A percentile compares a stretch with the other conserved stretches of the same genome.
phyloP scores from a whole-genome alignment of 345 rosid species.

The Dovyalis caffra region DNA sequence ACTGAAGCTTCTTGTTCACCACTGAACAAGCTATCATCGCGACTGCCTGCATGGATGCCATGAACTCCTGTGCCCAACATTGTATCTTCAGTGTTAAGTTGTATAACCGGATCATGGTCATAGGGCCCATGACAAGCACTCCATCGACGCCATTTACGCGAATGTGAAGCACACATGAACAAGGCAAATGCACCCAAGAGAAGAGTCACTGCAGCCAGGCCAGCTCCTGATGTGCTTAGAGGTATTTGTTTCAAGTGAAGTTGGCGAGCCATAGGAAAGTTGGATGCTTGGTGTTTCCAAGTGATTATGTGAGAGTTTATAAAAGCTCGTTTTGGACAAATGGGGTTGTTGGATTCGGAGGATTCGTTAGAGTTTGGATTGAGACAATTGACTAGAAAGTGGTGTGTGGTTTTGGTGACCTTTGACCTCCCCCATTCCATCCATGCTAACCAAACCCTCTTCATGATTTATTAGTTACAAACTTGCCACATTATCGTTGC shows the following conservation, averaged over 20 bases:
- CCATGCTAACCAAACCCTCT: not conserved
- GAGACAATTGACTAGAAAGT: not conserved
- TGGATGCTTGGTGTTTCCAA: constrained; percentile 4
- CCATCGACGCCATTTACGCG: constrained; percentile 49
- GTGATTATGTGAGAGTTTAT: not conserved
- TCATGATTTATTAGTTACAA: not conserved
- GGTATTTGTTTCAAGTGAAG: constrained; percentile 25
- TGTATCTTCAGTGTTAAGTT: constrained; percentile 40
- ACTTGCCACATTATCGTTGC: too few relatives aligned
- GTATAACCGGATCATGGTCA: constrained; percentile 53
- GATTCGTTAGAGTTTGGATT: constrained; percentile 20
- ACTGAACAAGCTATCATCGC: constrained; percentile 29
- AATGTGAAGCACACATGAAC: constrained; percentile 59
- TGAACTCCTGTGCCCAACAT: constrained; percentile 21
- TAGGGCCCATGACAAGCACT: constrained; percentile 53
- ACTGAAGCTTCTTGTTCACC: constrained; percentile 43
- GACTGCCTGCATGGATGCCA: constrained; percentile 7
- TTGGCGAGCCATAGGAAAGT: constrained; percentile 41
- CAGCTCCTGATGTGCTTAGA: constrained; percentile 31
- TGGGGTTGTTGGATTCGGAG: constrained; percentile 47
- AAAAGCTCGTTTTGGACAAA: constrained; percentile 6
- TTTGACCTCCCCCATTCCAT: not conserved
- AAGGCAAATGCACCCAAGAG: constrained; percentile 48
- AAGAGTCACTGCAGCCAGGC: constrained; percentile 40
- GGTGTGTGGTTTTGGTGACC: constrained; percentile 40